Percentiles rank a stretch among this genome's conserved stretches.
phyloP scores from a whole-genome alignment of 306 rosid species.

The Senna siamea region DNA sequence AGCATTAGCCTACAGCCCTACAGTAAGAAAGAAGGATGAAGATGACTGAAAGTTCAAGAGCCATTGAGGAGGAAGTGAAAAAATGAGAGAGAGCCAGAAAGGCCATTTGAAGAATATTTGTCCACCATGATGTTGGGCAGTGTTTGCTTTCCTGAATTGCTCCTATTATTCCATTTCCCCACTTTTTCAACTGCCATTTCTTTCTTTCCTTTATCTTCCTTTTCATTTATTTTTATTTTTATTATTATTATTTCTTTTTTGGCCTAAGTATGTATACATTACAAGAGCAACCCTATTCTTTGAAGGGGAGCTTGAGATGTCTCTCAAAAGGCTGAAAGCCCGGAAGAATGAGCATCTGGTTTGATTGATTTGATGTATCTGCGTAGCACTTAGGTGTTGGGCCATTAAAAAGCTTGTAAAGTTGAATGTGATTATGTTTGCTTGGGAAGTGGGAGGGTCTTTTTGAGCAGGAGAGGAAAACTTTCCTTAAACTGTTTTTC shows the following conservation, averaged over 20 bases:
- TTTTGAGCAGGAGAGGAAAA: background rate
- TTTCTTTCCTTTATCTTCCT: constrained; percentile 25
- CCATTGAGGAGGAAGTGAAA: constrained; percentile 45
- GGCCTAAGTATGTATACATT: constrained; percentile 32
- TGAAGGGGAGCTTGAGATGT: constrained; percentile 62
- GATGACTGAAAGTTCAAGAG: constrained; percentile 51
- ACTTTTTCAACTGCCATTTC: constrained; percentile 37
- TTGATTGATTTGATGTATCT: constrained; percentile 70
- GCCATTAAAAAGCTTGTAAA: constrained; percentile 51
- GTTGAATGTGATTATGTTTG: constrained; percentile 53
- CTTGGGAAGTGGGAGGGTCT: constrained; percentile 47
- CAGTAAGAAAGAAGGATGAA: constrained; percentile 48
- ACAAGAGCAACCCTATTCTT: constrained; percentile 57
- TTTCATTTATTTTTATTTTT: constrained; percentile 15
- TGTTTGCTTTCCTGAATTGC: constrained; percentile 52
- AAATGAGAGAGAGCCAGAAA: constrained; percentile 53
- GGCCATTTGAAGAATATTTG: constrained; percentile 52
- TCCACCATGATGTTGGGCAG: constrained; percentile 47
- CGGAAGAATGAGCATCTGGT: constrained; percentile 58
- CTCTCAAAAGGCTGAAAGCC: constrained; percentile 67
- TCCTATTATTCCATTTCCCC: constrained; percentile 40
- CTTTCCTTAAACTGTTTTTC: constrained; percentile 5
- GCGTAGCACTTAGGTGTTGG: constrained; percentile 60
- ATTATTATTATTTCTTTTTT: constrained; percentile 10
- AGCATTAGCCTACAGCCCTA: constrained; percentile 53